Conservation (phyloP, 2,329 filamentous ascomycete species). For the Pseudocercospora crystallina region DNA sequence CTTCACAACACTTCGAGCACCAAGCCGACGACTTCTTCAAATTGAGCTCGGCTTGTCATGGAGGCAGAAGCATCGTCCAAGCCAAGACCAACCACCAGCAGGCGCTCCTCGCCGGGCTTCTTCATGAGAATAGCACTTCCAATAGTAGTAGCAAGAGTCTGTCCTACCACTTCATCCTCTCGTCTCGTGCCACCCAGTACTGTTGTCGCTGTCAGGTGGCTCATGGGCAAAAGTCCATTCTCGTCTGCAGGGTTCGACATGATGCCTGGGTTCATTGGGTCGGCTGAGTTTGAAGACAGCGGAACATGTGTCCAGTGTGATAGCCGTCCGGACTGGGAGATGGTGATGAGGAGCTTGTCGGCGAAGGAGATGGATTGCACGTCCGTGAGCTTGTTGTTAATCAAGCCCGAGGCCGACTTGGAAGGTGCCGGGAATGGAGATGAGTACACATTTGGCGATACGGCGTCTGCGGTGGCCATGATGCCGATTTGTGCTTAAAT, state of each 20-base stretch:
- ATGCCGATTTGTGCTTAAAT: not conserved
- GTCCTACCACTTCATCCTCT: slow-evolving; percentile 73
- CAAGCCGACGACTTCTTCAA: slow-evolving; percentile 39
- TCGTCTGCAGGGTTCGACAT: slow-evolving; percentile 43
- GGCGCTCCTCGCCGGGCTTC: slow-evolving; percentile 61
- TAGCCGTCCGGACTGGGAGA: slow-evolving; percentile 80
- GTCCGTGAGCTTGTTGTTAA: slow-evolving; percentile 70
- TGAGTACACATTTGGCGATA: slow-evolving; percentile 41
- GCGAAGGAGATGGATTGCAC: slow-evolving; percentile 72
- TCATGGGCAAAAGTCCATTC: slow-evolving; percentile 68
- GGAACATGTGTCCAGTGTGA: slow-evolving; percentile 95
- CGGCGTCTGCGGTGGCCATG: slow-evolving; percentile 16
- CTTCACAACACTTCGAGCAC: slow-evolving; percentile 31
- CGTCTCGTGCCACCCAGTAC: slow-evolving; percentile 79
- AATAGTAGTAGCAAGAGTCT: slow-evolving; percentile 86
- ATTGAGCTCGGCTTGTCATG: slow-evolving; percentile 39
- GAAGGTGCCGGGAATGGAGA: slow-evolving; percentile 55
- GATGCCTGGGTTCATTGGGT: slow-evolving; percentile 60
- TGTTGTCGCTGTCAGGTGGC: slow-evolving; percentile 81
- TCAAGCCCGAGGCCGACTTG: slow-evolving; percentile 52
- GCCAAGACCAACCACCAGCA: slow-evolving; percentile 60
- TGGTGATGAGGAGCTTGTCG: slow-evolving; percentile 87
- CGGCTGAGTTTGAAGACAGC: slow-evolving; percentile 64
- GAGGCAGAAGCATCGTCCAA: slow-evolving; percentile 42
- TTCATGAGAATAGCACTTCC: slow-evolving; percentile 74